Base-by-base conservation (phyloP, 139 green algal genomes). In the Asterochloris erici region DNA sequence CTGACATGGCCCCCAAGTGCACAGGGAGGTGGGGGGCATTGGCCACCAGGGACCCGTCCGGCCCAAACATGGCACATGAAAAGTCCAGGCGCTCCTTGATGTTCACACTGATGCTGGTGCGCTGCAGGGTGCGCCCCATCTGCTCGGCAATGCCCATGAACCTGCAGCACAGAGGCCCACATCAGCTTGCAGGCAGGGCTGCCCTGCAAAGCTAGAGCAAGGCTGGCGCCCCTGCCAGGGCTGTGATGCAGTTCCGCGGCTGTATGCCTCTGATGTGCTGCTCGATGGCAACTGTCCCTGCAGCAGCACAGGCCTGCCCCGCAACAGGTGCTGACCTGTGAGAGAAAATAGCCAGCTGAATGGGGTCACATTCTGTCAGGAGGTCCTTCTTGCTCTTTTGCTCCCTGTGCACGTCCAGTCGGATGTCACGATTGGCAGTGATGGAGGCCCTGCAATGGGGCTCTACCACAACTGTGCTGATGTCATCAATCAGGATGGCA, bases 81-180 rank as follows among this genome's bases (percentile, higher is more conserved):
- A 99, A 99, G 90, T 99, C 96, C 12, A 99, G 92, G 0, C 96
- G 90, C 89, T 99, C 96, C 88, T 99, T 99, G 90, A 99, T 99
- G 92, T 99, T 99, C 69, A 98, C 97, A 10, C 90, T 96, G 79
- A 98, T 92, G 77, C 86, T 91, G 68, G 96, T 98, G 81, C 95
- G 90, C 90, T 99, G 95, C 82, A 99, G 89, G 64, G 95, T 95
- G 61, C 95, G 93, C 0, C 97, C 97, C 97, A 99, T 99, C 89
- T 99, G 96, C 91, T 99, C 97, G 54, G 97, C 97, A 19, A 99
- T 99, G 80, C 95, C 93, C 97, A 99, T 99, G 90, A 99, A 99
- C 78, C 88, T 93, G 85, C 74, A 70, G 12, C 60, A 54, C 21
- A 13, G 16, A 28, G 29, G 19, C 17, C 17, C 17, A 26, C 19